These are phyloP conservation scores for Daucus carota DNA, from an alignment of 129 eudicot genomes.

Conservation along the genomic window DNA sequence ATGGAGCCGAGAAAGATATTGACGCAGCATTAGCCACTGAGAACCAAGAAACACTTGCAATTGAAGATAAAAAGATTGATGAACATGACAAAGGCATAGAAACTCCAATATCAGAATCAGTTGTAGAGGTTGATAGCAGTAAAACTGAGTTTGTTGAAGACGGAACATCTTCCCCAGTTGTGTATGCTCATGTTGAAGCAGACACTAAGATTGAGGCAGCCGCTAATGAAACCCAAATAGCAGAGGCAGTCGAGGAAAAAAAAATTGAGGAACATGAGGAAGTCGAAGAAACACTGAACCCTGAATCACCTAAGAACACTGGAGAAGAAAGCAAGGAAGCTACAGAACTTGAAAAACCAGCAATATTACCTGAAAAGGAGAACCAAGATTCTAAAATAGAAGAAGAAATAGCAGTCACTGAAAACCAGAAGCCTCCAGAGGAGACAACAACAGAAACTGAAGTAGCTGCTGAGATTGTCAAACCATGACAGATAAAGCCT, in stretches of 20 bases:
- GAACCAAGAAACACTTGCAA: not conserved
- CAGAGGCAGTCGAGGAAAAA: constrained; percentile 1
- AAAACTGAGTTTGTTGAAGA: not conserved
- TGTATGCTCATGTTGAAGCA: not conserved
- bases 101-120: not conserved
- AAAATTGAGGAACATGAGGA: not conserved
- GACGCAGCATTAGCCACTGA: not conserved
- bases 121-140: not conserved
- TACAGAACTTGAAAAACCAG: not conserved
- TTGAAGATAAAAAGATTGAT: not conserved
- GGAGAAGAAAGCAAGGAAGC: not conserved
- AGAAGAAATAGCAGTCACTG: not conserved
- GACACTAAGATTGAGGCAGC: not conserved
- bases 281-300: constrained; percentile 1
- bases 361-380: not conserved
- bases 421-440: not conserved
- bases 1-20: not conserved
- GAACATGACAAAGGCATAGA: constrained; percentile 3
- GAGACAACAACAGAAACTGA: constrained; percentile 2
- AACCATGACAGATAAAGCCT: constrained; percentile 1
- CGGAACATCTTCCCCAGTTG: not conserved
- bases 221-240: not conserved
- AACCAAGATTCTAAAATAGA: not conserved
- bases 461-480: not conserved
- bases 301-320: constrained; percentile 3